A percentile compares a stretch with the other conserved stretches of the same genome.
Conservation (phyloP, 345 rosid genomes). For the Salix koriyanagi region DNA sequence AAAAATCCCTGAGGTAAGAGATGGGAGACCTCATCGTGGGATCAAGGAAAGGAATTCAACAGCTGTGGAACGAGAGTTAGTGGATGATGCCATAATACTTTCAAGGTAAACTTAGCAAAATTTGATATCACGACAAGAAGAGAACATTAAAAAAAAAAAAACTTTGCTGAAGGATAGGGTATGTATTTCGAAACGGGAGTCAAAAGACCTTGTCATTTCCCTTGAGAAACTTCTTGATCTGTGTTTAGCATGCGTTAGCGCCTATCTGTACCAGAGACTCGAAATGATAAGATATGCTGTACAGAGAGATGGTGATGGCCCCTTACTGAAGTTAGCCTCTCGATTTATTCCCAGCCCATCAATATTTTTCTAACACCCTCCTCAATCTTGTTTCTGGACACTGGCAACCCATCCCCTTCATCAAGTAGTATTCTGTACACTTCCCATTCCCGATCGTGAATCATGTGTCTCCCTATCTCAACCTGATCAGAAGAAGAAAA, state of each 20-base stretch:
- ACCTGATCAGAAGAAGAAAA: conserved; percentile 31
- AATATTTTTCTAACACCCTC: conserved; percentile 42
- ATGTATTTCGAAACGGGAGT: neutral
- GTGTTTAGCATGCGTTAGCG: conserved; percentile 1
- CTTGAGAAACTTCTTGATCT: neutral
- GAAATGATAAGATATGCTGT: neutral
- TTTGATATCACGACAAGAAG: no score
- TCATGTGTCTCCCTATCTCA: conserved; percentile 59
- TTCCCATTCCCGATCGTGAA: conserved; percentile 56
- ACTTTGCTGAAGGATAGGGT: neutral
- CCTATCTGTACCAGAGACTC: neutral
- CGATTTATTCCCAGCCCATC: conserved; percentile 61
- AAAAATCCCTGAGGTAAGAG: no score
- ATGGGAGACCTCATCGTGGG: no score
- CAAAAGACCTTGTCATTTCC: neutral
- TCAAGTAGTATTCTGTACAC: conserved; percentile 59
- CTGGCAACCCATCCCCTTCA: conserved; percentile 39
- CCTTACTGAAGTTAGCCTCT: neutral
- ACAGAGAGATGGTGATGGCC: neutral
- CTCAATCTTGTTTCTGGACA: conserved; percentile 51
- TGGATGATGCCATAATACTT: no score
- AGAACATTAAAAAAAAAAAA: neutral
- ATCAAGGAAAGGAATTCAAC: no score
- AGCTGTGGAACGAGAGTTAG: no score
- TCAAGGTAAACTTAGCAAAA: no score